These are phyloP conservation scores for Pythium grandisporangium DNA, from an alignment of 352 stramenopile genomes.

Conservation along the genomic window DNA sequence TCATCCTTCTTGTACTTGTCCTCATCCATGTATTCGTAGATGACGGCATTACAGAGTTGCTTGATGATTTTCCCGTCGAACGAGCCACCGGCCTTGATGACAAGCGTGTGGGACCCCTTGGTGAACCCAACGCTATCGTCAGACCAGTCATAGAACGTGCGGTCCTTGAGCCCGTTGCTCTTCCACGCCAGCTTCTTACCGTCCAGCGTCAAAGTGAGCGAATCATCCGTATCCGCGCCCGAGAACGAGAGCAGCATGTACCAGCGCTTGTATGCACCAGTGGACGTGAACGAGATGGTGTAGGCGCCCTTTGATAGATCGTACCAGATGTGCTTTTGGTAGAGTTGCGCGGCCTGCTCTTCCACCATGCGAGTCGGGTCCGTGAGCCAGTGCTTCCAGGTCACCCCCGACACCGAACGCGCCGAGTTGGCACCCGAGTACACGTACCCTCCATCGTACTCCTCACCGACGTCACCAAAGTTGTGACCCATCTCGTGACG, in stretches of 20 bases:
- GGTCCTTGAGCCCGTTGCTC: slow-evolving; percentile 18
- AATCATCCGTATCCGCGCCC: slow-evolving; percentile 17
- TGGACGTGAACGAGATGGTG: slow-evolving; percentile 21
- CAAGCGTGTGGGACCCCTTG: slow-evolving; percentile 14
- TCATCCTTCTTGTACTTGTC: slow-evolving; percentile 14
- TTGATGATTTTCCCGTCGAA: slow-evolving; percentile 19
- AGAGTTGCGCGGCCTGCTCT: slow-evolving; percentile 17
- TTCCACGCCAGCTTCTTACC: slow-evolving; percentile 13
- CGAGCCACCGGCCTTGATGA: slow-evolving; percentile 13
- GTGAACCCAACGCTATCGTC: slow-evolving; percentile 12
- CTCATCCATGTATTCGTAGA: slow-evolving; percentile 23
- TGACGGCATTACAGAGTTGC: slow-evolving; percentile 21
- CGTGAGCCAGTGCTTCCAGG: slow-evolving; percentile 25
- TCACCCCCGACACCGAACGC: background rate
- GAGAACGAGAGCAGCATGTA: slow-evolving; percentile 17
- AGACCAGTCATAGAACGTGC: slow-evolving; percentile 18
- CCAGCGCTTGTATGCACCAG: slow-evolving; percentile 19
- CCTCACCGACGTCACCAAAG: slow-evolving; percentile 29
- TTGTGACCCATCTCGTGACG: slow-evolving; percentile 31
- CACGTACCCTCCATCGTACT: slow-evolving; percentile 27
- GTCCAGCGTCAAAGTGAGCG: slow-evolving; percentile 17
- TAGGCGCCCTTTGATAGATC: slow-evolving; percentile 19
- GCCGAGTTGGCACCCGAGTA: slow-evolving; percentile 26
- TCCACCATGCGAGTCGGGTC: slow-evolving; percentile 12
- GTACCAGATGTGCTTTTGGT: slow-evolving; percentile 25